These are phyloP conservation scores for Onygenales sp. DNA, from an alignment of 2,329 filamentous ascomycete genomes.

Conservation along the genomic window DNA sequence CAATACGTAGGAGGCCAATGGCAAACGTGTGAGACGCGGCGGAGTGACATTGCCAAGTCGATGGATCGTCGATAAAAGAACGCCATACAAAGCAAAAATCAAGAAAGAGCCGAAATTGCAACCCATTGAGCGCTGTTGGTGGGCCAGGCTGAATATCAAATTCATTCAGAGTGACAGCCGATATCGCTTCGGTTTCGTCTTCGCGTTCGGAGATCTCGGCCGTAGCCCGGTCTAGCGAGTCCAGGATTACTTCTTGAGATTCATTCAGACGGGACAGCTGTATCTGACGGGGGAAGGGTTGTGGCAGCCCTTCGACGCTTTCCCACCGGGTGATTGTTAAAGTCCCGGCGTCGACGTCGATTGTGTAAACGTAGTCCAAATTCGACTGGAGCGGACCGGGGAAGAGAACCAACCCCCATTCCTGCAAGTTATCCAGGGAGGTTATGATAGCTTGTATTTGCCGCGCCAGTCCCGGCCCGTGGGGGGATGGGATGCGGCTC, in stretches of 20 bases:
- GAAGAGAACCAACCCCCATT: conserved; percentile 15
- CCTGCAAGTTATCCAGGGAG: conserved; percentile 8
- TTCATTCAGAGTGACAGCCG: conserved; percentile 1
- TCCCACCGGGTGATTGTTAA: conserved; percentile 12
- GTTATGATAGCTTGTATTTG: conserved; percentile 5
- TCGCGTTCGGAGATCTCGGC: not conserved
- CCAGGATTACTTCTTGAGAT: not conserved
- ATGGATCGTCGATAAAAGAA: conserved; percentile 16
- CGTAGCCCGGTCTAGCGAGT: conserved; percentile 1
- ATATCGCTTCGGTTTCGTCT: not conserved
- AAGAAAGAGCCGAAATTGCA: conserved; percentile 17
- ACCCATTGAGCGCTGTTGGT: conserved; percentile 18
- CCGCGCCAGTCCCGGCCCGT: conserved; percentile 4
- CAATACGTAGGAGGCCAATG: conserved; percentile 13
- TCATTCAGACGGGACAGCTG: conserved; percentile 2
- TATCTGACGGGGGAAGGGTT: conserved; percentile 6
- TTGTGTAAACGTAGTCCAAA: conserved; percentile 18
- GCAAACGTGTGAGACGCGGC: conserved; percentile 13
- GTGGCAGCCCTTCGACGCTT: not conserved
- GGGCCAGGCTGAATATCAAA: conserved; percentile 12
- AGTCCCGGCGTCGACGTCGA: conserved; percentile 14
- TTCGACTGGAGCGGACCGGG: conserved; percentile 15
- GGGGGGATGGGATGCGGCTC: conserved; percentile 5
- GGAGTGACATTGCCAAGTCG: conserved; percentile 14
- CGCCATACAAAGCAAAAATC: conserved; percentile 18